Evolutionary conservation across 2,329 filamentous ascomycete genomes (phyloP).

Genomic region (Sporothrix brasiliensis): DNA sequence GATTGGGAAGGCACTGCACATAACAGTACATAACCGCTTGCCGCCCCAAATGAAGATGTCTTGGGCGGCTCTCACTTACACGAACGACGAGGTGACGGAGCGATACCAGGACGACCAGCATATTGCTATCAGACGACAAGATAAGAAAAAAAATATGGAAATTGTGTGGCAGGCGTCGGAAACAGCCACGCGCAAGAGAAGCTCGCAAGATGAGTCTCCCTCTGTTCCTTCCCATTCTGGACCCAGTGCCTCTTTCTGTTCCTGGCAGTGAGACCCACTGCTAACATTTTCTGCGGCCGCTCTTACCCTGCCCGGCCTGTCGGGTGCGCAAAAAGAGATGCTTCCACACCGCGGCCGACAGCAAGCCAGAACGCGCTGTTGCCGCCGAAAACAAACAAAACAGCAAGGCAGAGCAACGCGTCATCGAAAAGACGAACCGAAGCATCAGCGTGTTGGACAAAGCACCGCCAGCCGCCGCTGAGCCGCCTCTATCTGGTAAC

Average conservation of each 20-base stretch:
- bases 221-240: not conserved
- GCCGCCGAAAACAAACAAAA: not conserved
- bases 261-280: not conserved
- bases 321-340: constrained; percentile 24
- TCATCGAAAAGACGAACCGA: not conserved
- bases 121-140: too few relatives aligned
- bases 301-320: constrained; percentile 19
- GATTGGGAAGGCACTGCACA: not conserved
- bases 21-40: constrained; percentile 20
- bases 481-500: not conserved
- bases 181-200: constrained; percentile 14
- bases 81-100: not conserved
- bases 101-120: not conserved
- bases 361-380: not conserved
- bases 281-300: constrained; percentile 8
- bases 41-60: constrained; percentile 18
- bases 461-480: not conserved
- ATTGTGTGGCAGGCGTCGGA: constrained; percentile 26
- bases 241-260: not conserved
- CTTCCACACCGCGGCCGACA: constrained; percentile 12
- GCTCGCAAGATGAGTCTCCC: constrained; percentile 22
- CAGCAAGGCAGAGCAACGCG: not conserved
- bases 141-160: constrained; percentile 14
- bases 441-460: not conserved
- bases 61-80: constrained; percentile 4